Base-by-base conservation (phyloP, 2,329 filamentous ascomycete genomes). In the Ceratocystis destructans region DNA sequence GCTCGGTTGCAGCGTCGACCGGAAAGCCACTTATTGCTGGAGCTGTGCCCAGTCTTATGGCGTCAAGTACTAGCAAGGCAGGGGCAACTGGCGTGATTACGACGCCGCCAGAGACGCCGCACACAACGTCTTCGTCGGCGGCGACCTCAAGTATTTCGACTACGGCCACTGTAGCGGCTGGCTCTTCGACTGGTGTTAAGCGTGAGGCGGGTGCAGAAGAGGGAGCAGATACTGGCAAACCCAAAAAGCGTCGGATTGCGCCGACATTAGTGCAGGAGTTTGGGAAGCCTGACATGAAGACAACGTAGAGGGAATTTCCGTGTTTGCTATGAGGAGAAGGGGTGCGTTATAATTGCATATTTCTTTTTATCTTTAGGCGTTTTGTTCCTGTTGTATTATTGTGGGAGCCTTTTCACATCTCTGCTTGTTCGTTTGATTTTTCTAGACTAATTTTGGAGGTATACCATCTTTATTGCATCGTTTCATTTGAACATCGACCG, bases 31-130 rank as follows among this genome's bases (percentile, higher is more conserved):
- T 94, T 0, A 88, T 89, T 7, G 82, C 90, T 41, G 88, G 90
- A 15, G 89, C 81, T 65, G 82, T 96, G 17, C 90, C 91, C 0
- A 82, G 86, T 64, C 84, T 96, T 31, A 85, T 89, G 12, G 89
- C 89, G 5, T 79, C 88, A 8, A 88, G 87, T 69, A 89, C 88
- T 0, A 81, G 80, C 55, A 84, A 84, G 71, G 77, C 83, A 2
- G 78, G 79, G 0, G 78, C 79, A 0, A 80, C 82, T 0, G 77
- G 95, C 55, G 89, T 91, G 0, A 84, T 96, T 71, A 90, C 89
- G 46, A 96, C 93, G 6, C 93, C 94, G 1, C 94, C 93, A 0
- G 88, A 96, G 74, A 97, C 93, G 2, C 93, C 93, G 5, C 81
- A 84, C 63, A 82, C 71, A 80, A 73, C 57, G 69, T 72, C 1